Evolutionary conservation across 2,329 filamentous ascomycete genomes (phyloP), one percentile per base, ranked within the genome.

Genomic region (Penicillium glabrum): DNA sequence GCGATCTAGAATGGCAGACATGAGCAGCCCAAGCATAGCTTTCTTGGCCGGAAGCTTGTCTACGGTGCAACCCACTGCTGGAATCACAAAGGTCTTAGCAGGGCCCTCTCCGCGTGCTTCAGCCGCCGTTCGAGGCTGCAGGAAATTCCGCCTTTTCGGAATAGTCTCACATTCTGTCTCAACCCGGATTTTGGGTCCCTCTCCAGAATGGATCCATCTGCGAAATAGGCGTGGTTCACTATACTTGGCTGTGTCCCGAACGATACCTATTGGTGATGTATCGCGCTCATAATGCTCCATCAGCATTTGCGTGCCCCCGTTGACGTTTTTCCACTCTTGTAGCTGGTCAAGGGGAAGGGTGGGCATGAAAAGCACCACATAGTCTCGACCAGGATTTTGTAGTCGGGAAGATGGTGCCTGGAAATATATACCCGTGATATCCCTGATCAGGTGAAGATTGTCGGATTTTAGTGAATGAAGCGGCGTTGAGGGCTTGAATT

Each of bases 1-100:
- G n/a, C 84, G 83, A 62, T 91, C 84, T 16, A 89, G 76, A 35
- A 97, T 84, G 0, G 86, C 87, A 0, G 93, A 91, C 5, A 95
- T 80, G 37, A 95, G 79, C 52, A 88, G 72, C 0, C 81, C 80
- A 58, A 86, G 77, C 19, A 78, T 68, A 0, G 79, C 74, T 60
- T 81, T 80, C 13, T 64, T 58, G 0, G 72, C 62, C 1, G 83
- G 82, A 1, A 85, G 66, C 21, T 69, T 73, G 43, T 79, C 75
- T 23, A 75, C 61, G 1, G 66, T 67, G 43, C 73, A 75, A 8
- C 53, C 47, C 0, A 51, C 54, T 3, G 67, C 70, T 29, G 69
- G 57, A 2, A 71, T 21, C 8, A 63, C 27, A 37, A 60, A 58
- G 1, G 60, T 58, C 50, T 69, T 71, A 1, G 58, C 45, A 1